Evolutionary conservation across 257 asterid genomes (phyloP).

Genomic region (Jacaranda mimosifolia): DNA sequence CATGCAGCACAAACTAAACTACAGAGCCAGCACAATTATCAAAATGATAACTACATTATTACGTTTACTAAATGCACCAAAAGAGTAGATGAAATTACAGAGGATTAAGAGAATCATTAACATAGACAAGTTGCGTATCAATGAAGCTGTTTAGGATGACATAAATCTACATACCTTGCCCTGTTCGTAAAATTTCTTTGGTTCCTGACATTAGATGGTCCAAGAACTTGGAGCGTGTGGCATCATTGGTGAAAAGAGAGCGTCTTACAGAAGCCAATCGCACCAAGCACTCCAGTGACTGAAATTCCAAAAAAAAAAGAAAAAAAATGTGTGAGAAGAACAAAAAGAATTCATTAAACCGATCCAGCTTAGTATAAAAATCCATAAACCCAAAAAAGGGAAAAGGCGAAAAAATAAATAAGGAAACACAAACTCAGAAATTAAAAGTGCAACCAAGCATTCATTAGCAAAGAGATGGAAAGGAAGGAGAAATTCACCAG

Average conservation of each 20-base stretch:
- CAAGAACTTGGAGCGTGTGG: constrained; percentile 86
- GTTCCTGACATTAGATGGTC: constrained; percentile 96
- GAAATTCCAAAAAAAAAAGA: constrained; percentile 3
- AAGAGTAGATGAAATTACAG: constrained; percentile 18
- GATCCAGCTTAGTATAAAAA: constrained; percentile 8
- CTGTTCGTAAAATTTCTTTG: constrained; percentile 86
- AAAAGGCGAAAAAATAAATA: not conserved
- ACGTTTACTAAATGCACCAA: constrained; percentile 26
- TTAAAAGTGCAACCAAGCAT: constrained; percentile 7
- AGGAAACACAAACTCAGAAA: not conserved
- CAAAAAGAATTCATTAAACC: constrained; percentile 13
- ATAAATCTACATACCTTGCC: constrained; percentile 68
- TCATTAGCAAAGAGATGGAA: constrained; percentile 9
- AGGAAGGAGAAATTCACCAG: constrained; percentile 10
- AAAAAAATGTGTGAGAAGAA: constrained; percentile 19
- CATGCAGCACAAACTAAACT: constrained; percentile 17
- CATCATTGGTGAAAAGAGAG: constrained; percentile 88
- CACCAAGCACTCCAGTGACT: constrained; percentile 97
- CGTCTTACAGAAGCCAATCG: constrained; percentile 96
- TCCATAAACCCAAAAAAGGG: constrained; percentile 18
- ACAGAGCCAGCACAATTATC: constrained; percentile 23
- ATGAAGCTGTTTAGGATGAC: constrained; percentile 32
- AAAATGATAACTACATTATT: not conserved
- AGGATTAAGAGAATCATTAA: not conserved
- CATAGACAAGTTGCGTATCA: constrained; percentile 14